Evolutionary conservation across 2,329 filamentous ascomycete species (phyloP).

Genomic region (Pseudocercospora musae): DNA sequence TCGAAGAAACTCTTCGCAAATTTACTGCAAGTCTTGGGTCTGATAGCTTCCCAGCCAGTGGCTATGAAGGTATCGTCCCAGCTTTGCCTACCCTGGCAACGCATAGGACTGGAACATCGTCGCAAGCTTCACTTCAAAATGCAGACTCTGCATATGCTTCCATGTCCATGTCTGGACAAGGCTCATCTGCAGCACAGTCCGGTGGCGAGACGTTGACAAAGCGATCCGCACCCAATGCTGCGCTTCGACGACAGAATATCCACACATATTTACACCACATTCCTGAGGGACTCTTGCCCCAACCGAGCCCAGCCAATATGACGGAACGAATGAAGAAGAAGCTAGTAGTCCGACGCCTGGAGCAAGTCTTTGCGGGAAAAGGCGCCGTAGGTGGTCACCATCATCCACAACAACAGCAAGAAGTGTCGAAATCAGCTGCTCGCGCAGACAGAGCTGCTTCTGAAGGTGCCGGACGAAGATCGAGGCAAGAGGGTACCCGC

Average conservation of each 20-base stretch:
- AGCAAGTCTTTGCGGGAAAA: conserved; percentile 79
- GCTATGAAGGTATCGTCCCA: conserved; percentile 39
- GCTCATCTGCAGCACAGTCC: conserved; percentile 39
- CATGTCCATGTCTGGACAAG: conserved; percentile 48
- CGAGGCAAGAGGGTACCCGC: conserved; percentile 41
- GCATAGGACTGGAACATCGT: conserved; percentile 56
- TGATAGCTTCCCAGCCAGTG: conserved; percentile 37
- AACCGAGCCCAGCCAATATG: conserved; percentile 52
- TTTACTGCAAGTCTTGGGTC: conserved; percentile 64
- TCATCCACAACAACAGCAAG: conserved; percentile 55
- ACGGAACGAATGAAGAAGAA: conserved; percentile 73
- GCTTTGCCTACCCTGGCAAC: conserved; percentile 54
- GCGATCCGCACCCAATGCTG: conserved; percentile 27
- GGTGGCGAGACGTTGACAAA: conserved; percentile 31
- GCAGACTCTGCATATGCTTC: conserved; percentile 62
- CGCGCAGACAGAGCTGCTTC: conserved; percentile 42
- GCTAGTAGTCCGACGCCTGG: conserved; percentile 69
- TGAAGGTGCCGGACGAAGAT: conserved; percentile 40
- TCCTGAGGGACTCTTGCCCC: conserved; percentile 64
- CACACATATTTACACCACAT: conserved; percentile 71
- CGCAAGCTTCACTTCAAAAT: conserved; percentile 48
- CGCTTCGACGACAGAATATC: conserved; percentile 55
- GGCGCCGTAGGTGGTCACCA: conserved; percentile 45
- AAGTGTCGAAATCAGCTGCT: conserved; percentile 55
- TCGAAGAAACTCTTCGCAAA: conserved; percentile 69